Conservation (phyloP, 2,329 filamentous ascomycete species). For the Pestalotiopsis fici region DNA sequence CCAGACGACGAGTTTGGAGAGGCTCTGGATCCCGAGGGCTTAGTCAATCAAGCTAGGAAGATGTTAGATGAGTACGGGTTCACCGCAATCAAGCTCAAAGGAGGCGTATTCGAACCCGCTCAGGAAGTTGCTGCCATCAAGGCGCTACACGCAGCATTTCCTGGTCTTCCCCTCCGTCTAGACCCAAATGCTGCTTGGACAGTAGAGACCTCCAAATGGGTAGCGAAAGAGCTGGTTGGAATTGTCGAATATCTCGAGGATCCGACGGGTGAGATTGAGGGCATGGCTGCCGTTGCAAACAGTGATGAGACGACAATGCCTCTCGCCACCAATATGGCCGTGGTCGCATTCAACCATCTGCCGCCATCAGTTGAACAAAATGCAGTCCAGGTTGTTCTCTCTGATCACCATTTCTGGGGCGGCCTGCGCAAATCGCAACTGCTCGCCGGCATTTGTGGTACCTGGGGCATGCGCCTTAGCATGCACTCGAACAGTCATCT, state of each 20-base stretch:
- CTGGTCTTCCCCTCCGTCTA: slow-evolving; percentile 33
- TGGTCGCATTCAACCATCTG: slow-evolving; percentile 40
- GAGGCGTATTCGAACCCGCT: slow-evolving; percentile 39
- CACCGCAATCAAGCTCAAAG: slow-evolving; percentile 43
- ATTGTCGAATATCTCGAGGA: slow-evolving; percentile 42
- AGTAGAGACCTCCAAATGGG: slow-evolving; percentile 38
- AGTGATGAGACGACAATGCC: slow-evolving; percentile 38
- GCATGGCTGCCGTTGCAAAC: slow-evolving; percentile 41
- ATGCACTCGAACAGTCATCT: slow-evolving; percentile 44
- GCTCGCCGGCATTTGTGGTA: slow-evolving; percentile 37
- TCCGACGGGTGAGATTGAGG: slow-evolving; percentile 39
- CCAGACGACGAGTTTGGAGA: slow-evolving; percentile 39
- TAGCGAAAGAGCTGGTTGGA: slow-evolving; percentile 35
- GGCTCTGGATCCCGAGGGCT: slow-evolving; percentile 34
- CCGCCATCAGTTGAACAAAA: slow-evolving; percentile 37
- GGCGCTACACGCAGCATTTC: slow-evolving; percentile 36
- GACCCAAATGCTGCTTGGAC: slow-evolving; percentile 41
- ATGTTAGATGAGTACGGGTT: slow-evolving; percentile 44
- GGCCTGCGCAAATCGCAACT: slow-evolving; percentile 40
- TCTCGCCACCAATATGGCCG: slow-evolving; percentile 43
- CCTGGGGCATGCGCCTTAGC: slow-evolving; percentile 39
- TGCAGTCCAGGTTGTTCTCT: slow-evolving; percentile 40
- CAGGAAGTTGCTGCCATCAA: slow-evolving; percentile 40
- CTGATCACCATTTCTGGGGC: slow-evolving; percentile 45
- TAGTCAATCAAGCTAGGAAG: slow-evolving; percentile 35